These are phyloP conservation scores for Canavalia ensiformis DNA, from an alignment of 306 rosid genomes.

Conservation along the genomic window DNA sequence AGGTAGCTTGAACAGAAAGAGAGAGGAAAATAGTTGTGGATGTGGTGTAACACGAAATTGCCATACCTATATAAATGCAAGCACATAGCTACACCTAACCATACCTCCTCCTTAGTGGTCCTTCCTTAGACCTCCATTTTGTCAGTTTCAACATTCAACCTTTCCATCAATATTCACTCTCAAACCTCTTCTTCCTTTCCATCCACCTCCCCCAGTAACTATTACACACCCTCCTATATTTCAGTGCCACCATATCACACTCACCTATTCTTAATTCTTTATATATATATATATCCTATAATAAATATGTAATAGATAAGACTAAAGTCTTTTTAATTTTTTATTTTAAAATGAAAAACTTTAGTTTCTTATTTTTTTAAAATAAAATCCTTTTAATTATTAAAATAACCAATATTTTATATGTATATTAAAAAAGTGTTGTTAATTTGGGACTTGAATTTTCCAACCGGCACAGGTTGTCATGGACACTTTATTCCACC, in stretches of 20 bases:
- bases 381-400: too few relatives aligned
- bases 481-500: constrained; percentile 14
- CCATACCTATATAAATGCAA: constrained; percentile 23
- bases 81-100: constrained; percentile 21
- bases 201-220: constrained; percentile 23
- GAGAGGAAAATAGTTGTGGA: constrained; percentile 5
- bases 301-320: too few relatives aligned
- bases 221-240: constrained; percentile 1
- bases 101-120: constrained; percentile 30
- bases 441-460: constrained; percentile 14
- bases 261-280: background rate
- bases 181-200: constrained; percentile 34
- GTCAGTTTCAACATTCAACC: constrained; percentile 32
- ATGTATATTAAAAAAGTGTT: too few relatives aligned
- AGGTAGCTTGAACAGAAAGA: constrained; percentile 9
- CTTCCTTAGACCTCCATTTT: background rate
- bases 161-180: constrained; percentile 28
- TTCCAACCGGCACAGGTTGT: constrained; percentile 17
- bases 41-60: constrained; percentile 40
- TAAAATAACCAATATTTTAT: too few relatives aligned
- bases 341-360: too few relatives aligned
- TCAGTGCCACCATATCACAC: constrained; percentile 41
- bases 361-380: too few relatives aligned
- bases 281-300: too few relatives aligned
- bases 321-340: too few relatives aligned